Percentiles rank a stretch among this genome's conserved stretches.
Evolutionary conservation across 805 yeast genomes (phyloP).

Genomic region (Candida chilensis): DNA sequence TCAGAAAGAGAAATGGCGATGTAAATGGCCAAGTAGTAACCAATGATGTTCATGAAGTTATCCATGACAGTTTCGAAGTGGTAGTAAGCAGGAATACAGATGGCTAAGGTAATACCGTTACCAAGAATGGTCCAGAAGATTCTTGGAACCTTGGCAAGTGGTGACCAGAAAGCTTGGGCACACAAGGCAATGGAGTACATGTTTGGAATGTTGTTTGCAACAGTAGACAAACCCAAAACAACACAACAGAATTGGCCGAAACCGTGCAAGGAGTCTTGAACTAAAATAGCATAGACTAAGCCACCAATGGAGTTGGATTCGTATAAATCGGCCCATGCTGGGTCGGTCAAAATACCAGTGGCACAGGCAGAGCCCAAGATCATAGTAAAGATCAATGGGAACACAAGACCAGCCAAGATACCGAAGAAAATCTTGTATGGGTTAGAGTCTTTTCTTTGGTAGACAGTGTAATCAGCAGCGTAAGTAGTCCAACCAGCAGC

Average conservation of each 20-base stretch:
- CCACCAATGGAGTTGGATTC: constrained; percentile 64
- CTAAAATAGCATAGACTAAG: constrained; percentile 68
- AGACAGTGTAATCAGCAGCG: constrained; percentile 88
- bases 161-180: constrained; percentile 78
- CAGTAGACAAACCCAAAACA: constrained; percentile 73
- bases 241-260: constrained; percentile 90
- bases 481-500: constrained; percentile 94
- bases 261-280: constrained; percentile 72
- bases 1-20: constrained; percentile 69
- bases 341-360: constrained; percentile 47
- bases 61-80: constrained; percentile 63
- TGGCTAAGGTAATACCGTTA: constrained; percentile 70
- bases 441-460: constrained; percentile 63
- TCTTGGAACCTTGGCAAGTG: constrained; percentile 71
- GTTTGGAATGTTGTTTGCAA: constrained; percentile 89
- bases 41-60: constrained; percentile 86
- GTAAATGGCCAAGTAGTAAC: constrained; percentile 85
- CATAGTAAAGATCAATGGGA: constrained; percentile 67
- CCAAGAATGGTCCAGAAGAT: constrained; percentile 73
- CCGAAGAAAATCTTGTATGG: constrained; percentile 52
- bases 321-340: constrained; percentile 42
- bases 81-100: constrained; percentile 84
- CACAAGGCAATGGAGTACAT: constrained; percentile 86
- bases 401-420: constrained; percentile 51
- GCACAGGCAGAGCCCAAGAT: constrained; percentile 82